Evolutionary conservation across 805 yeast genomes (phyloP).

Genomic region (Ogataea minuta): DNA sequence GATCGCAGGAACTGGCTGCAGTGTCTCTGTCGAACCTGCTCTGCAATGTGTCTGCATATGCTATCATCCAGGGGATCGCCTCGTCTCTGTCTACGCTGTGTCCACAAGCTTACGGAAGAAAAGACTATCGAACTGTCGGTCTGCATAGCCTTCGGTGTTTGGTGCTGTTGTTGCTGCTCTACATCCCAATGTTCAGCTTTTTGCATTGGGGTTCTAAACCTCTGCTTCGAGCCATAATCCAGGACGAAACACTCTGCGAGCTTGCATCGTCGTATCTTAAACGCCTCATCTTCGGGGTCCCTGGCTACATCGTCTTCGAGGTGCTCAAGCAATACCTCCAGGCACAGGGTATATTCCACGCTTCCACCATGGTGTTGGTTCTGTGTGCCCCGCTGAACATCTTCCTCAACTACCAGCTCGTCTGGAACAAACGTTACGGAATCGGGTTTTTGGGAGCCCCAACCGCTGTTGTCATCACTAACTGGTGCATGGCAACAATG

Average conservation of each 20-base stretch:
- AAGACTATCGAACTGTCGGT: slow-evolving; percentile 49
- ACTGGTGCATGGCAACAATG: slow-evolving; percentile 54
- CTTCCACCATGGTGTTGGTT: slow-evolving; percentile 51
- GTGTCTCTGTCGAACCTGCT: slow-evolving; percentile 57
- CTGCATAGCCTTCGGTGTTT: slow-evolving; percentile 49
- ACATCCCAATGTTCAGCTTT: slow-evolving; percentile 40
- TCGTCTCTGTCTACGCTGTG: slow-evolving; percentile 57
- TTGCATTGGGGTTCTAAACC: slow-evolving; percentile 40
- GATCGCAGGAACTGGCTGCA: slow-evolving; percentile 57
- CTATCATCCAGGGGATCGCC: slow-evolving; percentile 56
- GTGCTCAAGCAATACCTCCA: slow-evolving; percentile 55
- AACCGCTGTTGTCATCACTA: slow-evolving; percentile 54
- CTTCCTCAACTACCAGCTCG: slow-evolving; percentile 45
- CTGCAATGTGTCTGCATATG: slow-evolving; percentile 54
- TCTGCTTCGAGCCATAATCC: slow-evolving; percentile 35
- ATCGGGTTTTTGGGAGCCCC: slow-evolving; percentile 61
- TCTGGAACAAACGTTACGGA: slow-evolving; percentile 42
- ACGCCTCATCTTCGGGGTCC: slow-evolving; percentile 50
- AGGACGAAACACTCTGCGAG: slow-evolving; percentile 46
- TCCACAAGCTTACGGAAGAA: slow-evolving; percentile 61
- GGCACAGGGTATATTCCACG: slow-evolving; percentile 58
- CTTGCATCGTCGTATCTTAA: slow-evolving; percentile 49
- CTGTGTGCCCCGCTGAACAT: slow-evolving; percentile 55
- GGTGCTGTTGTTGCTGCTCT: slow-evolving; percentile 40
- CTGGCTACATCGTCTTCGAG: slow-evolving; percentile 55